Evolutionary conservation across 2,329 filamentous ascomycete genomes (phyloP), one percentile per base, ranked within the genome.

Genomic region (Hymenotorrendiella dingleyae): DNA sequence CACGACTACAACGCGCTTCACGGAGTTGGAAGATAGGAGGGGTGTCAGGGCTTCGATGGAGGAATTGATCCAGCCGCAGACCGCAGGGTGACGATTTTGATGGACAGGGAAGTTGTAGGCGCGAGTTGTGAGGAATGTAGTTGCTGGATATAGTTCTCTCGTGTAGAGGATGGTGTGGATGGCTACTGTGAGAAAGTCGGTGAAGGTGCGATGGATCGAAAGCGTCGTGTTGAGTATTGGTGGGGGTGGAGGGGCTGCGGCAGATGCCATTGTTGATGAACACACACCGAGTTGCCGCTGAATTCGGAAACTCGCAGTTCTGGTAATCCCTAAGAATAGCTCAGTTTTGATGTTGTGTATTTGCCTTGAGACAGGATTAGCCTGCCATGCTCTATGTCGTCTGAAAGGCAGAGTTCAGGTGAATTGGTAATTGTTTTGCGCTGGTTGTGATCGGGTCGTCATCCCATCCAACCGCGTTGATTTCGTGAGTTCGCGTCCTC

Each of bases 71-170:
- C 82, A 86, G 57, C 74, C 68, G 66, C 81, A 86, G 50, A 87
- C 80, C 51, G 74, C 71, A 0, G 82, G 81, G 61, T 86, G 82
- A 33, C 82, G 76, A 46, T 73, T 82, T 59, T 86, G 82, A 42
- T 78, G 75, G 43, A 85, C 78, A n/a, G 82, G 71, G 51, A 79
- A 78, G 63, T 85, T 84, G 69, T 84, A 85, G 56, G 78, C 80
- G 46, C 79, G 73, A 6, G 79, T 74, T 30, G 76, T 72, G 34
- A 83, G 68, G 62, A 86, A 87, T n/a, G 81, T 78, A 27, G 71
- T 66, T 41, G 67, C 65, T 2, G 82, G 82, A 58, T 87, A 87
- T 54, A 86, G 73, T 43, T 67, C 64, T 49, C 82, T 78, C 33
- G 83, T 72, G 63, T 78, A 83, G 44, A 86, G 71, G 53, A 87